Evolutionary conservation across 2,329 filamentous ascomycete genomes (phyloP), one percentile per base, ranked within the genome.

Genomic region (Dothideomycetidae sp.): DNA sequence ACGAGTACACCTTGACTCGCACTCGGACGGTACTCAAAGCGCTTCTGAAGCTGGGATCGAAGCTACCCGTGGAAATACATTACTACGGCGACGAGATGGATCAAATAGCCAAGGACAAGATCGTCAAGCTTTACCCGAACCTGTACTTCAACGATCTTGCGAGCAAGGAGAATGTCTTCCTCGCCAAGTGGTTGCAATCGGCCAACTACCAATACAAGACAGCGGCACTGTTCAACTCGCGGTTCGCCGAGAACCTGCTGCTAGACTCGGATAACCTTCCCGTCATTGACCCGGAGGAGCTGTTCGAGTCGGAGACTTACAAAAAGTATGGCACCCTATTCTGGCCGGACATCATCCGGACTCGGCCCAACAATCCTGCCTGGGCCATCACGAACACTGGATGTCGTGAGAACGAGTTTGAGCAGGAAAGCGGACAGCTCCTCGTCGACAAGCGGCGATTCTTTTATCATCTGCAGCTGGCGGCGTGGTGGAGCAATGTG

Each of bases 391-490:
- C 51, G 7, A 55, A 55, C 44, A 55, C 53, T 4, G 11, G 33
- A 10, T 57, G 53, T 37, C 46, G 46, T 10, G 51, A 49, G 45
- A 46, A 55, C 39, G 54, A 56, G 40, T 56, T 53, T 37, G 54
- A 56, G 31, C 42, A 45, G 31, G 52, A 57, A 40, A 53, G 48
- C 28, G 54, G 54, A n/a, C 54, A 57, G 42, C 37, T 56, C 13
- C 40, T 57, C 10, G 49, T 57, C 14, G 51, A 57, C 43, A 57
- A 57, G 43, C 34, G 42, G 7, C 47, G 48, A 16, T 55, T 48
- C 47, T 57, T 49, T 44, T 56, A 57, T 40, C 54, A 56, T 40
- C 44, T 57, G 4, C 51, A 55, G 39, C 46, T 56, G n/a, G 52
- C 54, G 7, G 46, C 48, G 5, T 57, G 49, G 48, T 46, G 54